phyloP scores from a whole-genome alignment of 371 early-diverging fungal species.

The Actinomucor elegans region DNA sequence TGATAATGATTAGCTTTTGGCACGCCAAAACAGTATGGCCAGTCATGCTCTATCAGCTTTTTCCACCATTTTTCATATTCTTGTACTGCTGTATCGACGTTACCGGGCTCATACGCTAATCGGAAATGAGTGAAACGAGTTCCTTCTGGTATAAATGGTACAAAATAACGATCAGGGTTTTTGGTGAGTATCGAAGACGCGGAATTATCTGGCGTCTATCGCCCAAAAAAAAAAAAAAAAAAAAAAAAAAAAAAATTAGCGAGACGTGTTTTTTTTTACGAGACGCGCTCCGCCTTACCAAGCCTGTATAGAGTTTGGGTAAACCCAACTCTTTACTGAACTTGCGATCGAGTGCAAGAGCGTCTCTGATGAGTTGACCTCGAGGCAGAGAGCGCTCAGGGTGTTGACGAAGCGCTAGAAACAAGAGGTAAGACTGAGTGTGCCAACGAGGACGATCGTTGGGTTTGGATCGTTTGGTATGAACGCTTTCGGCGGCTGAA shows the following conservation, averaged over 20 bases:
- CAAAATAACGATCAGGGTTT: constrained; percentile 78
- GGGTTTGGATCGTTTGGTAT: no score
- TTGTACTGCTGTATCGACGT: constrained; percentile 64
- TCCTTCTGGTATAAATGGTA: constrained; percentile 65
- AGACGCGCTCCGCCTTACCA: no score
- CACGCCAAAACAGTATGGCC: constrained; percentile 76
- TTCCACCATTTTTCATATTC: constrained; percentile 77
- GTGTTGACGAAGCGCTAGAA: constrained; percentile 65
- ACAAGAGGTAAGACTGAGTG: constrained; percentile 74
- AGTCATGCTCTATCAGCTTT: constrained; percentile 63
- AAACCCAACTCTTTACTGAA: constrained; percentile 66
- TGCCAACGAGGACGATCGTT: constrained; percentile 90
- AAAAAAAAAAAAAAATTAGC: no score
- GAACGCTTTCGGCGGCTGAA: no score
- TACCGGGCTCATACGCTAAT: constrained; percentile 73
- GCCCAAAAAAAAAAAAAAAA: constrained; percentile 1
- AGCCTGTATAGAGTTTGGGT: constrained; percentile 79
- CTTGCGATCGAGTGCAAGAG: constrained; percentile 70
- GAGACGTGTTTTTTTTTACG: no score
- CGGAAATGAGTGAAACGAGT: constrained; percentile 67
- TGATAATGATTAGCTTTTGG: constrained; percentile 15
- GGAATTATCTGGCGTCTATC: constrained; percentile 79
- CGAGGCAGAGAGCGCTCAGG: constrained; percentile 63
- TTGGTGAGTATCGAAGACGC: constrained; percentile 77
- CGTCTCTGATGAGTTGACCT: constrained; percentile 67